These are phyloP conservation scores for Starmerella vitae DNA, from an alignment of 805 yeast genomes.

Conservation along the genomic window DNA sequence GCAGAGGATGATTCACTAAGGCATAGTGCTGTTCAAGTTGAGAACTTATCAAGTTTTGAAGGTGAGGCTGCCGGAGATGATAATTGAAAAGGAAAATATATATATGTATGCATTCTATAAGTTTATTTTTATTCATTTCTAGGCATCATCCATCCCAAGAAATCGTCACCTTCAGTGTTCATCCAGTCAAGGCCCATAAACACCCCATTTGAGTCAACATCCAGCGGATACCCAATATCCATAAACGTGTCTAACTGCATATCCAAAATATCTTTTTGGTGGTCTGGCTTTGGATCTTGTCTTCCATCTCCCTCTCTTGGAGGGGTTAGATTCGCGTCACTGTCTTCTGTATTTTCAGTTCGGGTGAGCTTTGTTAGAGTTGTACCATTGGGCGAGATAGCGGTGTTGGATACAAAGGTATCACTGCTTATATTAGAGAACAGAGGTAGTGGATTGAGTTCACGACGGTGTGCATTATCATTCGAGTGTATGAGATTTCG, in stretches of 20 bases:
- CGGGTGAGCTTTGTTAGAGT: constrained; percentile 82
- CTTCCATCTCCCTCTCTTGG: too few species aligned
- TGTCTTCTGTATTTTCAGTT: constrained; percentile 50
- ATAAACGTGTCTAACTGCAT: too few species aligned
- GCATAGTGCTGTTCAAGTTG: constrained; percentile 3
- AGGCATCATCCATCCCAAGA: constrained; percentile 68
- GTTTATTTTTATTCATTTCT: constrained; percentile 11
- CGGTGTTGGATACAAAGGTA: constrained; percentile 70
- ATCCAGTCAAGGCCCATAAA: constrained; percentile 72
- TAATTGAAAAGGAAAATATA: neutral
- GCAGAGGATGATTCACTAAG: constrained; percentile 4
- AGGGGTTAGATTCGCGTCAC: too few species aligned
- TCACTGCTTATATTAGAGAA: constrained; percentile 83
- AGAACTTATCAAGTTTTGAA: neutral
- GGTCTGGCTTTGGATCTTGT: too few species aligned
- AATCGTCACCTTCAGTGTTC: constrained; percentile 71
- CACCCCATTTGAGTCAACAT: constrained; percentile 22
- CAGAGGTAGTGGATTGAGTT: constrained; percentile 64
- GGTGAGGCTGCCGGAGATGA: neutral
- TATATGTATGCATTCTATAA: neutral
- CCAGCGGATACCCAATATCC: too few species aligned
- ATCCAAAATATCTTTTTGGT: too few species aligned
- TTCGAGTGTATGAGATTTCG: constrained; percentile 6
- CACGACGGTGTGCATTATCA: constrained; percentile 3
- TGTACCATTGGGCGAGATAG: constrained; percentile 86